Percentiles rank a stretch among this genome's conserved stretches.
Conservation (phyloP, 768 basidiomycete genomes). For the Leccinum broughii region DNA sequence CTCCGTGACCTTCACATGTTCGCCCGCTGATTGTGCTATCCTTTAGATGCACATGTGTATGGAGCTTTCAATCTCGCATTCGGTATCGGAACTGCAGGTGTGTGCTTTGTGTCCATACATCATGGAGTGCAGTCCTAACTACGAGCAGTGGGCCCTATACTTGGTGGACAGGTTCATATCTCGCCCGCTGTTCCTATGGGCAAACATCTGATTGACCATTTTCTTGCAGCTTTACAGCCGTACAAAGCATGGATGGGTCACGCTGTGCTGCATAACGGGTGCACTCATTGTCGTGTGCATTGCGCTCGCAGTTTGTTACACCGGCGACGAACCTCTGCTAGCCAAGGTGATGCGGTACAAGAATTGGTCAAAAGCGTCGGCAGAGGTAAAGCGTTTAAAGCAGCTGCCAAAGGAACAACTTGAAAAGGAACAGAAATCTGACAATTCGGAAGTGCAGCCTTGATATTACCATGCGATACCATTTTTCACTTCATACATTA, state of each 20-base stretch:
- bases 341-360: slow-evolving; percentile 26
- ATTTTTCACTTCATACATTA: slow-evolving; percentile 3
- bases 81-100: slow-evolving; percentile 62
- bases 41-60: slow-evolving; percentile 69
- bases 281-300: slow-evolving; percentile 42
- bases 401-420: slow-evolving; percentile 1
- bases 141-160: slow-evolving; percentile 60
- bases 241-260: slow-evolving; percentile 57
- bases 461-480: slow-evolving; percentile 9
- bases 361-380: slow-evolving; percentile 10
- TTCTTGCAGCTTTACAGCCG: slow-evolving; percentile 57
- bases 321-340: slow-evolving; percentile 49
- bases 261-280: slow-evolving; percentile 50
- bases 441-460: slow-evolving; percentile 1
- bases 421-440: slow-evolving; percentile 1
- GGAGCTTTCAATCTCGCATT: slow-evolving; percentile 74
- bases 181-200: neutral
- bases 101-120: slow-evolving; percentile 20
- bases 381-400: slow-evolving; percentile 14
- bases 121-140: slow-evolving; percentile 3
- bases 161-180: slow-evolving; percentile 61
- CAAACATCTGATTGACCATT: slow-evolving; percentile 5
- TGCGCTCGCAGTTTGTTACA: slow-evolving; percentile 44
- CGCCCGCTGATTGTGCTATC: slow-evolving; percentile 1
- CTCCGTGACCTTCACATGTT: neutral